Percentiles rank a stretch among this genome's conserved stretches.
phyloP scores from a whole-genome alignment of 2,329 filamentous ascomycete species.

The Rugonectria rugulosa region DNA sequence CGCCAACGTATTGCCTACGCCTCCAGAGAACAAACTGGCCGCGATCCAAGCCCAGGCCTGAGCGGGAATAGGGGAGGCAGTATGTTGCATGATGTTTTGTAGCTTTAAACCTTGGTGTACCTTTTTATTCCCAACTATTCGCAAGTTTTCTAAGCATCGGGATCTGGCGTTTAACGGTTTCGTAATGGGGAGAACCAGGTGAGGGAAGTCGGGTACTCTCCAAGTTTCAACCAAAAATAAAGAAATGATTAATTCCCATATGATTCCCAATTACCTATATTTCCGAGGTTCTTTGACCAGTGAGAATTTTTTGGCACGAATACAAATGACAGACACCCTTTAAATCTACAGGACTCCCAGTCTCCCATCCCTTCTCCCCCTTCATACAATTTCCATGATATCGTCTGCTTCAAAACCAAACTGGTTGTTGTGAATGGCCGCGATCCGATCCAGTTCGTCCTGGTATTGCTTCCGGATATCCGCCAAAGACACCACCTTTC shows the following conservation, averaged over 20 bases:
- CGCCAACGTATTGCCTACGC: constrained; percentile 50
- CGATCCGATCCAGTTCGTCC: constrained; percentile 85
- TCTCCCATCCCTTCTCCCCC: constrained; percentile 13
- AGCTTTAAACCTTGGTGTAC: constrained; percentile 26
- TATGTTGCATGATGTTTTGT: constrained; percentile 5
- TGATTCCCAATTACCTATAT: constrained; percentile 36
- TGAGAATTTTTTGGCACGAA: constrained; percentile 29
- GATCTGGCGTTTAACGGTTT: constrained; percentile 48
- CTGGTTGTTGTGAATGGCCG: constrained; percentile 86
- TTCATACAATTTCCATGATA: constrained; percentile 60
- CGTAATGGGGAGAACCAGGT: constrained; percentile 36
- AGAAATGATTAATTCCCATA: constrained; percentile 37
- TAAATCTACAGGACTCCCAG: constrained; percentile 36
- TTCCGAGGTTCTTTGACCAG: constrained; percentile 43
- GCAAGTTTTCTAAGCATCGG: constrained; percentile 49
- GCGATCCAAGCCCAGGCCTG: constrained; percentile 40
- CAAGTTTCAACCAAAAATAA: constrained; percentile 32
- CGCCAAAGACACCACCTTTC: constrained; percentile 83
- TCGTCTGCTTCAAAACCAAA: constrained; percentile 75
- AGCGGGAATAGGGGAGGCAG: constrained; percentile 17
- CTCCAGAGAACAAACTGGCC: constrained; percentile 56
- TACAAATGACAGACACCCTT: constrained; percentile 28
- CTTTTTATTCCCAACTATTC: constrained; percentile 37
- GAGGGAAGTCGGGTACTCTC: constrained; percentile 32
- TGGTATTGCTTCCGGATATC: constrained; percentile 91